Conservation (phyloP, 2,329 filamentous ascomycete genomes). For the Fusarium caatingaense region DNA sequence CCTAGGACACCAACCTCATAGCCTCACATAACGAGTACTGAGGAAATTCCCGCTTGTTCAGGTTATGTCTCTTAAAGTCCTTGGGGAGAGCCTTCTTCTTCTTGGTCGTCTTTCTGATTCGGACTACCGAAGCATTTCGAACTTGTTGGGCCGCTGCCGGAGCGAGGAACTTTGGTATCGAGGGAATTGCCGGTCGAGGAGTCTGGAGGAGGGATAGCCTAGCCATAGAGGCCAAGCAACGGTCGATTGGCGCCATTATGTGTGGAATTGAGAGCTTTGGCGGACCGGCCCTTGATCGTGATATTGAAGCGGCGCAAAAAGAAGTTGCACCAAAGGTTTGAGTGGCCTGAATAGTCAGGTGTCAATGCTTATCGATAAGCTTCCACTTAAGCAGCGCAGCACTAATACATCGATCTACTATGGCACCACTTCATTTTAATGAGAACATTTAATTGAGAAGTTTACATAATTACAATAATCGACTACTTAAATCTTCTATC, state of each 20-base stretch:
- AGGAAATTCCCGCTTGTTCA: constrained; percentile 70
- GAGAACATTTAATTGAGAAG: neutral
- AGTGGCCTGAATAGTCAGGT: constrained; percentile 41
- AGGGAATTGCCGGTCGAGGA: constrained; percentile 55
- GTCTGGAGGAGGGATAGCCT: constrained; percentile 59
- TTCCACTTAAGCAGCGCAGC: neutral
- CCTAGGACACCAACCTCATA: constrained; percentile 69
- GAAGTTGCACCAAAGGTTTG: constrained; percentile 30
- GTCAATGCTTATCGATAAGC: constrained; percentile 44
- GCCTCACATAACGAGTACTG: constrained; percentile 90
- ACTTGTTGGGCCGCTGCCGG: constrained; percentile 57
- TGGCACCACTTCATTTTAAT: too few species aligned
- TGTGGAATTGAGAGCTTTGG: constrained; percentile 46
- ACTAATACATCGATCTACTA: neutral
- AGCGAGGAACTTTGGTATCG: constrained; percentile 63
- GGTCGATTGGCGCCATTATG: constrained; percentile 63
- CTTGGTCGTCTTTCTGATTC: constrained; percentile 63
- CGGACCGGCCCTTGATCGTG: constrained; percentile 30
- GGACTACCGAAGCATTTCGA: constrained; percentile 55
- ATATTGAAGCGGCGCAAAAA: constrained; percentile 42
- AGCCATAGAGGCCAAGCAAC: constrained; percentile 66
- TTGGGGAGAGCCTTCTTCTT: constrained; percentile 73
- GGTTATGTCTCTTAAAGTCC: constrained; percentile 72
- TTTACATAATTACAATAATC: neutral
- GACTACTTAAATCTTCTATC: neutral